Evolutionary conservation across 805 yeast genomes (phyloP).

Genomic region (Wickerhamomyces alni): DNA sequence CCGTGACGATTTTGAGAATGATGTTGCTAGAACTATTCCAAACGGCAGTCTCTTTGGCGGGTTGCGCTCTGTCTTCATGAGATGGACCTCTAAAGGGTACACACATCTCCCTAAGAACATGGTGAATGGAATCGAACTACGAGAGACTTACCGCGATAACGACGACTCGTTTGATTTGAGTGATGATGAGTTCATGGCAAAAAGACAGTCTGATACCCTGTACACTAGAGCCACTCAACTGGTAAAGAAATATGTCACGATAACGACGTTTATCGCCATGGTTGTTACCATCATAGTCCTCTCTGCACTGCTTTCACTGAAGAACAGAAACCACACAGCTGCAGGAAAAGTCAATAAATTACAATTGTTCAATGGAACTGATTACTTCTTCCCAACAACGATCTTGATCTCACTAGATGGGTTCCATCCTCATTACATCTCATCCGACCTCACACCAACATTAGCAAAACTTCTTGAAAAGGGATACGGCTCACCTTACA

Average conservation of each 20-base stretch:
- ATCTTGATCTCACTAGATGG: constrained; percentile 80
- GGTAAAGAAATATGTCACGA: constrained; percentile 5
- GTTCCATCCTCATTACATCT: constrained; percentile 84
- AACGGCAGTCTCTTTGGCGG: constrained; percentile 1
- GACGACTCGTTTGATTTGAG: constrained; percentile 22
- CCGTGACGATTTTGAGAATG: constrained; percentile 21
- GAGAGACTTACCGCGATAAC: constrained; percentile 10
- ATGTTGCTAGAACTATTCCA: not conserved
- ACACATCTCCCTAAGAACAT: constrained; percentile 10
- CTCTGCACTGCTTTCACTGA: constrained; percentile 12
- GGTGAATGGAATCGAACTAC: constrained; percentile 20
- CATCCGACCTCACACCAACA: constrained; percentile 60
- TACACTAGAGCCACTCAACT: not conserved
- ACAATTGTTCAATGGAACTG: constrained; percentile 18
- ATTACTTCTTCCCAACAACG: constrained; percentile 57
- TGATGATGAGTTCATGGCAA: constrained; percentile 22
- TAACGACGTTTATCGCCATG: constrained; percentile 6
- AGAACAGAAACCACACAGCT: not conserved
- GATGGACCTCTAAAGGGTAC: constrained; percentile 10
- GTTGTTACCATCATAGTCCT: constrained; percentile 14
- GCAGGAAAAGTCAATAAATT: not conserved
- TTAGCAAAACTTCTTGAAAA: constrained; percentile 50
- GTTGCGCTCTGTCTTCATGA: not conserved
- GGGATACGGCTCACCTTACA: constrained; percentile 67
- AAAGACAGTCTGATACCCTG: constrained; percentile 12